Base-by-base conservation (phyloP, 345 rosid genomes). In the Dimocarpus longan region DNA sequence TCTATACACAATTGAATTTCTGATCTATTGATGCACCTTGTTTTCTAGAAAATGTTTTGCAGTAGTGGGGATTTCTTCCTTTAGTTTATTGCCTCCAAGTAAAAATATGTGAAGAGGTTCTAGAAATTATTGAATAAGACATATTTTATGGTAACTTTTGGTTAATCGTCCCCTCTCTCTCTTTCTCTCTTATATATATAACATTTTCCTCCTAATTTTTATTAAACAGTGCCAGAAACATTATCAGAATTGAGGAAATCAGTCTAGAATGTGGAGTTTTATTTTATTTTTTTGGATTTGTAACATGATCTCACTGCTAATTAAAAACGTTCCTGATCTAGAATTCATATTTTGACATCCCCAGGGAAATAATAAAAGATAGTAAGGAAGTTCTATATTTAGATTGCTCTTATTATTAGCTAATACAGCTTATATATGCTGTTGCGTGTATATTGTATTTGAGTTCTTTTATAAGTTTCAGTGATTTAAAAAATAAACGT, bases 1-100 rank as follows among this genome's bases (percentile, higher is more conserved):
- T 78, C 52, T 40, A 4, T 24, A 15, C 19, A 48, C 32, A 43
- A 44, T 70, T 60, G 67, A 43, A 64, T 80, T 6, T 63, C 66
- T 46, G 18, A 19, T 22, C 32, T 56, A 56, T 22, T 24, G 19
- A 13, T 57, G 10, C 13, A 39, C n/a, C 54, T 32, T 56, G 3
- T 4, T 44, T 26, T 63, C 76, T 15, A 3, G 28, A 73, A 22
- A 40, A 46, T 68, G 40, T 68, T 77, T 70, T n/a, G 21, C 22
- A 3, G 3, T 13, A 43, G 73, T 26, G 62, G 62, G 15, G 19
- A 6, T 50, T 48, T 44, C 39, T 28, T 44, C 71, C 50, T 18
- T 50, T 50, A 50, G 15, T 50, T 50, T 13, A 0, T 50, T 50
- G 54, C 4, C 18, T 16, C 54, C 4, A 50, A 50, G 54, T 11